Evolutionary conservation across 768 basidiomycete species (phyloP), one percentile per base, ranked within the genome.

Genomic region (Suillus brevipes): DNA sequence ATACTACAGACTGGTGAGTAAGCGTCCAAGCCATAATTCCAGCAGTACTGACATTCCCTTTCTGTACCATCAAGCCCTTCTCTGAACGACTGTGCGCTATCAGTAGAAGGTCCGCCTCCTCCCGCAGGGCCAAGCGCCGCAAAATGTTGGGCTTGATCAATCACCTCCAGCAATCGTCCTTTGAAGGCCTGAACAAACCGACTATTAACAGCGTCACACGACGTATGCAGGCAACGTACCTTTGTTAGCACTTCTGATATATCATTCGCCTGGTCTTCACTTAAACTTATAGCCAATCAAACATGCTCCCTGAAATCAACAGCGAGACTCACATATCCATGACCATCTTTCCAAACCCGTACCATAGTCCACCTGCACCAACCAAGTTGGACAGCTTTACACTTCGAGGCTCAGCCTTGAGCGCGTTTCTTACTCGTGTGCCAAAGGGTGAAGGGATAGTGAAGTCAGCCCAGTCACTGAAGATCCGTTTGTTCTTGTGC

Each of bases 1-100:
- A 97, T 64, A 97, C 95, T 97, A 66, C 20, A 37, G 38, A 53
- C 36, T 28, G 49, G 68, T 68, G 68, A 69, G 64, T 42, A 37
- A 31, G 14, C 38, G 37, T 47, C n/a, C 28, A 63, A 59, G 14
- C 18, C 63, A 61, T 25, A 56, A 25, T 40, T 42, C 60, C n/a
- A 81, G 18, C 10, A 23, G 47, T 49, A 59, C 89, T 82, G 74
- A 97, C 95, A 69, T 81, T 97, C 94, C 67, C 96, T 85, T 74
- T 98, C 95, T 16, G 92, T 93, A n/a, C 85, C 87, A 63, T 98
- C 95, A 65, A 98, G 84, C 1, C 95, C 96, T 75, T 97, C 95
- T 68, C 94, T 82, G 72, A 98, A 98, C 14, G 85, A 79, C 67
- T 91, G 89, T 7, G 92, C 87, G 1, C 79, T 73, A 67, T 90